A percentile compares a stretch with the other conserved stretches of the same genome.
Evolutionary conservation across 345 rosid genomes (phyloP).

Genomic region (Draba incana): DNA sequence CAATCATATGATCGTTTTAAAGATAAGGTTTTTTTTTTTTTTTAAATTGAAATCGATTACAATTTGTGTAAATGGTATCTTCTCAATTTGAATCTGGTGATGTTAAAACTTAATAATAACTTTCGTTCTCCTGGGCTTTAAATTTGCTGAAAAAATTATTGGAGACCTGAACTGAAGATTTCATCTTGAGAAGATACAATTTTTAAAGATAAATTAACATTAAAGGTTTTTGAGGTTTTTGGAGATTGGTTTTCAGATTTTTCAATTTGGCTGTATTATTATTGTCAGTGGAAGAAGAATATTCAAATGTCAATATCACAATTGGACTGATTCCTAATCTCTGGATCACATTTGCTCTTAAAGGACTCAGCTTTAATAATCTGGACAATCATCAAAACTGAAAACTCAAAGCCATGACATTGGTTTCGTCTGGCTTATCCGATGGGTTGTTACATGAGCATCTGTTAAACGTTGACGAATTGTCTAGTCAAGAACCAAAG

Average conservation of each 20-base stretch:
- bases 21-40: too few relatives aligned
- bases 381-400: background rate
- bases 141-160: conserved; percentile 41
- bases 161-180: conserved; percentile 62
- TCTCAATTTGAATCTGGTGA: conserved; percentile 41
- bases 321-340: background rate
- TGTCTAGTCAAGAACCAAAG: conserved; percentile 38
- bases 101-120: conserved; percentile 42
- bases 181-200: conserved; percentile 8
- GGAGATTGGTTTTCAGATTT: background rate
- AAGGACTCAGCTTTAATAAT: too few relatives aligned
- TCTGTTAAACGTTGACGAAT: conserved; percentile 41
- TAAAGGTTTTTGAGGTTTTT: too few relatives aligned
- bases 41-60: conserved; percentile 6
- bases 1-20: background rate
- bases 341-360: too few relatives aligned
- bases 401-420: conserved; percentile 15
- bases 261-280: background rate
- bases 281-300: conserved; percentile 1
- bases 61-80: conserved; percentile 23
- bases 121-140: conserved; percentile 60
- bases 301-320: background rate
- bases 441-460: conserved; percentile 49
- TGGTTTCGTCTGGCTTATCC: conserved; percentile 21
- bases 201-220: background rate